Evolutionary conservation across 1,284 basidiomycete species (phyloP).

Genomic region (Neonothopanus nambi): DNA sequence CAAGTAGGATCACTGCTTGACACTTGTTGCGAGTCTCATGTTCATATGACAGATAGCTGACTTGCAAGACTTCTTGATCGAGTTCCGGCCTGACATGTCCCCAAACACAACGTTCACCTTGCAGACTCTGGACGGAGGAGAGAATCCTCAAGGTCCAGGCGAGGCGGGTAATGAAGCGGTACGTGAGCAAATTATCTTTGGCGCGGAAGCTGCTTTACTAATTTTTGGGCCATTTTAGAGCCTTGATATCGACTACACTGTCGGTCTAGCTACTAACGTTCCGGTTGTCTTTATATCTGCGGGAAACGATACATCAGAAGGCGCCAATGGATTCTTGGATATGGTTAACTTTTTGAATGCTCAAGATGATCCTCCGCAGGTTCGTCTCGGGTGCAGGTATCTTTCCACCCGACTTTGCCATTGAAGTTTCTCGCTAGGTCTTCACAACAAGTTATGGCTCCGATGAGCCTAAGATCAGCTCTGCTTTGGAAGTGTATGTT

Average conservation of each 20-base stretch:
- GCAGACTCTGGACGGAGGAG: neutral
- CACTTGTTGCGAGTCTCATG: too few species aligned
- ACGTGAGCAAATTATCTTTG: neutral
- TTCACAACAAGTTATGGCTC: slow-evolving; percentile 14
- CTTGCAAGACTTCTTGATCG: neutral
- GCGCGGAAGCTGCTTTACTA: neutral
- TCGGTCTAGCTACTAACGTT: slow-evolving; percentile 6
- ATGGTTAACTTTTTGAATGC: slow-evolving; percentile 4
- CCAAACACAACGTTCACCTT: slow-evolving; percentile 1
- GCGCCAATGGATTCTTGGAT: neutral
- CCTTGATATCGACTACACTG: slow-evolving; percentile 10
- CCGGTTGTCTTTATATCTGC: slow-evolving; percentile 3
- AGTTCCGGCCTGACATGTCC: slow-evolving; percentile 2
- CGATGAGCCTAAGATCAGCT: slow-evolving; percentile 20
- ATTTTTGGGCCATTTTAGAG: neutral
- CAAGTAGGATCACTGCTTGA: slow-evolving; percentile 8
- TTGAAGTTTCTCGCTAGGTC: neutral
- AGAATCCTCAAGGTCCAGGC: slow-evolving; percentile 1
- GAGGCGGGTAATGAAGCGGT: slow-evolving; percentile 2
- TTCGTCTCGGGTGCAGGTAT: neutral
- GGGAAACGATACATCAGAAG: slow-evolving; percentile 2
- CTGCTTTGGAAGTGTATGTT: slow-evolving; percentile 20
- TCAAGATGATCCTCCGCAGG: slow-evolving; percentile 1
- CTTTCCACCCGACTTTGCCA: neutral
- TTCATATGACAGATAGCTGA: neutral